A percentile compares a stretch with the other conserved stretches of the same genome.
phyloP scores from a whole-genome alignment of 1,284 basidiomycete genomes.

The Sporisorium reilianum region DNA sequence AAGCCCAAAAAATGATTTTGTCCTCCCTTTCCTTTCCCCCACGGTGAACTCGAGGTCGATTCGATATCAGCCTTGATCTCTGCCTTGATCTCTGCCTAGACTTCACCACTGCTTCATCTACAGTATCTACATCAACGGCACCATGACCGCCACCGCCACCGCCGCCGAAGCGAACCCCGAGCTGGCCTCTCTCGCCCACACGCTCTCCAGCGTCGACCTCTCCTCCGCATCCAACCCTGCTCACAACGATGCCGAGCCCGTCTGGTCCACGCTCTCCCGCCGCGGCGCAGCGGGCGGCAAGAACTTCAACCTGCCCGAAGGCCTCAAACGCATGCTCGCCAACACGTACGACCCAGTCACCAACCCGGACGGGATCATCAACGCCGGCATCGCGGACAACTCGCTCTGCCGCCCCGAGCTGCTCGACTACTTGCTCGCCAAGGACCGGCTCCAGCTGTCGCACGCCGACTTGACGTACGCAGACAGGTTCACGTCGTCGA shows the following conservation, averaged over 20 bases:
- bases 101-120: not conserved
- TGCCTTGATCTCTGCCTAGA: no score
- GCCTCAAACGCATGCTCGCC: constrained; percentile 25
- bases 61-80: no score
- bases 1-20: no score
- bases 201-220: constrained; percentile 13
- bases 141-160: constrained; percentile 7
- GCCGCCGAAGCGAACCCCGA: constrained; percentile 16
- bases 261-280: constrained; percentile 33
- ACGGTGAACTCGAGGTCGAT: no score
- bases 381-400: constrained; percentile 60
- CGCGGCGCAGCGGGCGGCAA: constrained; percentile 32
- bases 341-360: constrained; percentile 46
- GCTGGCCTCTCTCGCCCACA: constrained; percentile 10
- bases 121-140: constrained; percentile 6
- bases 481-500: constrained; percentile 43
- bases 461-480: constrained; percentile 58
- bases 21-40: no score
- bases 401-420: constrained; percentile 51
- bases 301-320: constrained; percentile 25
- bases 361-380: constrained; percentile 59
- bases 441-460: constrained; percentile 33
- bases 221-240: not conserved
- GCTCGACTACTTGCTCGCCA: constrained; percentile 44
- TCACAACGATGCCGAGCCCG: constrained; percentile 7